These are phyloP conservation scores for Fusarium torreyae DNA, from an alignment of 2,329 filamentous ascomycete genomes.

Conservation along the genomic window DNA sequence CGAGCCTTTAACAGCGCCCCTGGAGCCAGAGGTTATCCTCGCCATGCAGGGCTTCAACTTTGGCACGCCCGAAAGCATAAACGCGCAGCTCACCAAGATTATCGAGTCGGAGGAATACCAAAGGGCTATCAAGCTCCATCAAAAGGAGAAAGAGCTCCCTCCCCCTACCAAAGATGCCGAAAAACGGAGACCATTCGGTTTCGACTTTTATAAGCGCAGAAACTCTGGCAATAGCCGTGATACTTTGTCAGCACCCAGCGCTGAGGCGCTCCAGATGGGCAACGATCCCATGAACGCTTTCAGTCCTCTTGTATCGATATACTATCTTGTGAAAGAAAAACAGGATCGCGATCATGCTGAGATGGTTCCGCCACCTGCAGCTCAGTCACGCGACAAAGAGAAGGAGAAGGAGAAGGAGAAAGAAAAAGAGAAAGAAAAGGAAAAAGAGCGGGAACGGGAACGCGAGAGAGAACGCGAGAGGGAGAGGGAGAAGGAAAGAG, in stretches of 20 bases:
- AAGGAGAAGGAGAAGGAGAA: conserved; percentile 50
- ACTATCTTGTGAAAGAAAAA: conserved; percentile 97
- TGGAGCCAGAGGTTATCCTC: conserved; percentile 86
- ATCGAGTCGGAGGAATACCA: conserved; percentile 96
- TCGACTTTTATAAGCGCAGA: conserved; percentile 96
- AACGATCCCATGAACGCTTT: conserved; percentile 94
- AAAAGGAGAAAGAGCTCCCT: conserved; percentile 74
- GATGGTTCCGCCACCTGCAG: conserved; percentile 63
- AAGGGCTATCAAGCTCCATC: conserved; percentile 79
- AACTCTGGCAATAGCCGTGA: conserved; percentile 92
- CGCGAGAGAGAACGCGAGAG: conserved; percentile 45
- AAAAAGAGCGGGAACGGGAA: conserved; percentile 46
- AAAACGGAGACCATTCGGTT: conserved; percentile 87
- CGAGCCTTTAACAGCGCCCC: conserved; percentile 86
- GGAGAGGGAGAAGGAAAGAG: conserved; percentile 59
- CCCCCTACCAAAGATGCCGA: conserved; percentile 76
- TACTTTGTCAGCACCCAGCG: conserved; percentile 86
- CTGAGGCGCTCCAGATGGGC: conserved; percentile 85
- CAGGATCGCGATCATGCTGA: conserved; percentile 79
- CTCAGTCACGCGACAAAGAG: conserved; percentile 54
- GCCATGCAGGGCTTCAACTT: conserved; percentile 99
- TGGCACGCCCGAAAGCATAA: conserved; percentile 87
- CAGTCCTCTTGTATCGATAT: conserved; percentile 91
- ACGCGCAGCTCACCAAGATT: conserved; percentile 84
- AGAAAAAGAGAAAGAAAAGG: conserved; percentile 47